Conservation (phyloP, 331 rosid genomes). For the Quercus lobata region DNA sequence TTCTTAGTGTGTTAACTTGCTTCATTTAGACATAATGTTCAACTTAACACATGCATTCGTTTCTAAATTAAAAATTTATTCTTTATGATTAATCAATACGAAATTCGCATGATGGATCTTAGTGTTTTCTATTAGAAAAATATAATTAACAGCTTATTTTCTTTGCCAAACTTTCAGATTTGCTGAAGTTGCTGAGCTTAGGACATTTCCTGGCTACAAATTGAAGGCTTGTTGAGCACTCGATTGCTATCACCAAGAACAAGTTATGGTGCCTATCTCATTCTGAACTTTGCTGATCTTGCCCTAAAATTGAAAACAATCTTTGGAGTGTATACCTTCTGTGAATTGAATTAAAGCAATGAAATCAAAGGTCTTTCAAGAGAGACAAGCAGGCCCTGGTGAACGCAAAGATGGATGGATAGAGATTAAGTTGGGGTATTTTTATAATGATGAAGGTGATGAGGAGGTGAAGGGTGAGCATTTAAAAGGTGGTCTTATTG, state of each 20-base stretch:
- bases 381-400: neutral
- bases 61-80: too few relatives aligned
- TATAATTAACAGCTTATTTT: too few relatives aligned
- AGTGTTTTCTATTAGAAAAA: too few relatives aligned
- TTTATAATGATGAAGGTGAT: constrained; percentile 31
- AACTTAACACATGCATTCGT: too few relatives aligned
- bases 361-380: neutral
- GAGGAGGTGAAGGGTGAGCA: constrained; percentile 51
- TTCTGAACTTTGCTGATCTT: constrained; percentile 44
- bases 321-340: neutral
- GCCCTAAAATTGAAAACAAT: neutral
- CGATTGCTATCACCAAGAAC: constrained; percentile 46
- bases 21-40: too few relatives aligned
- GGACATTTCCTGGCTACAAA: constrained; percentile 74
- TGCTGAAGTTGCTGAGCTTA: constrained; percentile 61
- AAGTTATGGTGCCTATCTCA: constrained; percentile 45
- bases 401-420: constrained; percentile 40
- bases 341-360: neutral
- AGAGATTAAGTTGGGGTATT: constrained; percentile 61
- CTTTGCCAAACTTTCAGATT: constrained; percentile 30
- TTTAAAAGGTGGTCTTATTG: constrained; percentile 63
- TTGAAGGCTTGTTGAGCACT: constrained; percentile 33
- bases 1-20: too few relatives aligned
- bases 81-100: too few relatives aligned
- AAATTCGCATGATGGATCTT: too few relatives aligned